A percentile compares a stretch with the other conserved stretches of the same genome.
Conservation (phyloP, 2,329 filamentous ascomycete species). For the Fusarium longipes region DNA sequence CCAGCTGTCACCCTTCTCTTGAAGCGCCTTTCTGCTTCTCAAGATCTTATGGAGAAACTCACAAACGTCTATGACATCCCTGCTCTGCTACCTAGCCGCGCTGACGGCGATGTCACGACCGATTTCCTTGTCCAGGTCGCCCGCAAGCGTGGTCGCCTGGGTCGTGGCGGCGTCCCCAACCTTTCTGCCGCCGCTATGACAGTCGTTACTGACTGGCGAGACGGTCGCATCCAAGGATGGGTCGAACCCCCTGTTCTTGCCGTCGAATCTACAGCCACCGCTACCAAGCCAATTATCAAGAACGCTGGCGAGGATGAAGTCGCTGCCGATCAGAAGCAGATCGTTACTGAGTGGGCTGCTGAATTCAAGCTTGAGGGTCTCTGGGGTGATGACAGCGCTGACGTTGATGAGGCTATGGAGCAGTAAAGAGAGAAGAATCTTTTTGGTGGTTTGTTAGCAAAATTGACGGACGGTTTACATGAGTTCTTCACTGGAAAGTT, state of each 20-base stretch:
- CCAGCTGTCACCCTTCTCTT: constrained; percentile 89
- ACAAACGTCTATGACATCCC: constrained; percentile 86
- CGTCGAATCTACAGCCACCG: constrained; percentile 56
- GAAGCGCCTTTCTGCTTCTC: constrained; percentile 77
- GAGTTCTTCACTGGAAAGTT: constrained; percentile 48
- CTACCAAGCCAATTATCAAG: constrained; percentile 51
- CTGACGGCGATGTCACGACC: constrained; percentile 80
- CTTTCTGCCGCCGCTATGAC: constrained; percentile 87
- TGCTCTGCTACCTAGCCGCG: constrained; percentile 74
- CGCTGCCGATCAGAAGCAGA: constrained; percentile 79
- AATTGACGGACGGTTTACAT: constrained; percentile 45
- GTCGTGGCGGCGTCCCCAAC: constrained; percentile 91
- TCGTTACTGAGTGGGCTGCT: constrained; percentile 91
- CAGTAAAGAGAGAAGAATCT: constrained; percentile 50
- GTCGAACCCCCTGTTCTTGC: constrained; percentile 77
- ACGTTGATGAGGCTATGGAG: constrained; percentile 62
- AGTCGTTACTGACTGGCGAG: constrained; percentile 96
- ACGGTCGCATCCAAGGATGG: constrained; percentile 95
- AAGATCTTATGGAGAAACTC: constrained; percentile 81
- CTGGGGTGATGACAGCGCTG: constrained; percentile 72
- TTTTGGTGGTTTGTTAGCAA: constrained; percentile 30
- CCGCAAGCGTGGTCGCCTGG: constrained; percentile 88
- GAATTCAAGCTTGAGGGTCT: constrained; percentile 96
- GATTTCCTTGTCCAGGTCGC: constrained; percentile 97
- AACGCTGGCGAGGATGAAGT: constrained; percentile 58